Conservation (phyloP, 768 basidiomycete genomes). For the Ephemerocybe angulata region DNA sequence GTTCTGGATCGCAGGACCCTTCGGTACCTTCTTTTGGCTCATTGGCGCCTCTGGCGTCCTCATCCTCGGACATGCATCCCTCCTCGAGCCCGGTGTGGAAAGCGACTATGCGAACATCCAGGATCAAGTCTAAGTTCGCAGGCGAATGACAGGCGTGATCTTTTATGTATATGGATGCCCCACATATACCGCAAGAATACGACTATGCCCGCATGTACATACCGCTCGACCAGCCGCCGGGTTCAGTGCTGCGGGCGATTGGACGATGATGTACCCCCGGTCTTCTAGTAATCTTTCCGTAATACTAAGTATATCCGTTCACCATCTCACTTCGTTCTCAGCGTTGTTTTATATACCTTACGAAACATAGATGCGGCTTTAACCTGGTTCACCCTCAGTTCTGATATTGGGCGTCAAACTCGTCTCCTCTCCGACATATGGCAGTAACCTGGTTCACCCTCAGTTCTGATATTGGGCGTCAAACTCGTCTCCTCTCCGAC, state of each 20-base stretch:
- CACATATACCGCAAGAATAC: not conserved
- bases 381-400: no score
- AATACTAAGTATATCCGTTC: not conserved
- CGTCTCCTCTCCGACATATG: no score
- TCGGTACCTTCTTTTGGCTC: constrained; percentile 90
- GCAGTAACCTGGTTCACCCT: no score
- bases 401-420: no score
- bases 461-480: no score
- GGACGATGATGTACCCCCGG: not conserved
- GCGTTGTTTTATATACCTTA: not conserved
- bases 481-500: no score
- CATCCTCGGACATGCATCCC: constrained; percentile 79
- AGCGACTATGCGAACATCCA: constrained; percentile 85
- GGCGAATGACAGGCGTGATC: not conserved
- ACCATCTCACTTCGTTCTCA: not conserved
- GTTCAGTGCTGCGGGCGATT: not conserved
- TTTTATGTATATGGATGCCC: not conserved
- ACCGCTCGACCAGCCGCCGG: not conserved
- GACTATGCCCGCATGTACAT: no score
- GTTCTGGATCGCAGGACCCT: constrained; percentile 72
- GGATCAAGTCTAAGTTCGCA: constrained; percentile 49
- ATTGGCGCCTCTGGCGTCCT: constrained; percentile 83
- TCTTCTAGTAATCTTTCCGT: not conserved
- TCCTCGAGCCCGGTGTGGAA: constrained; percentile 94
- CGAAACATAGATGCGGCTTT: no score